Evolutionary conservation across 805 yeast species (phyloP).

Genomic region (Suhomyces faveliae): DNA sequence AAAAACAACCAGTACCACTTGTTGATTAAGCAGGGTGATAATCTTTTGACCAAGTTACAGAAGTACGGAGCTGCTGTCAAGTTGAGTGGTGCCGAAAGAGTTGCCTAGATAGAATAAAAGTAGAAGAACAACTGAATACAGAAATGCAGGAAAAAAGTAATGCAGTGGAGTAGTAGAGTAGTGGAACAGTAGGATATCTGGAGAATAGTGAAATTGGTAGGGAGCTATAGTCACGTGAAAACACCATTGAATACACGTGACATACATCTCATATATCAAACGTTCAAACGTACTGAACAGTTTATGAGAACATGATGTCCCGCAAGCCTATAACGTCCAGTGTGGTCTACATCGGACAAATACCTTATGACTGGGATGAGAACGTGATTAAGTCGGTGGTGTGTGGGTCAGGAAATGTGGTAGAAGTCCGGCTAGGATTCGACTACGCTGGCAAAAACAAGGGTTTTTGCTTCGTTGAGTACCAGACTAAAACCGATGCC

Average conservation of each 20-base stretch:
- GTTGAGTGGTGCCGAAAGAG: conserved; percentile 85
- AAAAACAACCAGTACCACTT: conserved; percentile 91
- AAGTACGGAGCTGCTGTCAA: conserved; percentile 97
- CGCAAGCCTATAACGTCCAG: conserved; percentile 1
- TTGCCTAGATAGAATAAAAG: conserved; percentile 16
- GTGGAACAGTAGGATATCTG: no score
- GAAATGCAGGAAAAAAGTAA: no score
- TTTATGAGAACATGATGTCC: neutral
- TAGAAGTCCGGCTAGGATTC: conserved; percentile 63
- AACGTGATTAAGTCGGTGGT: conserved; percentile 59
- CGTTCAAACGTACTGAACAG: neutral
- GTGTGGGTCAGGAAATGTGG: conserved; percentile 70
- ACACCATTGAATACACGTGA: neutral
- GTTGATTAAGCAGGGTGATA: conserved; percentile 89
- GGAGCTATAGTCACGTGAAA: neutral
- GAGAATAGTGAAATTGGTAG: no score
- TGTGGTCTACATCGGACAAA: conserved; percentile 52
- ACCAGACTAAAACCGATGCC: conserved; percentile 51
- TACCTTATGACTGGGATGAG: conserved; percentile 73
- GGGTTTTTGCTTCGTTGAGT: conserved; percentile 69
- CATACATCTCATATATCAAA: neutral
- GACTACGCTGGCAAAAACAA: conserved; percentile 59
- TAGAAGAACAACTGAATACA: neutral
- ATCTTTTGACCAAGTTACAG: conserved; percentile 87
- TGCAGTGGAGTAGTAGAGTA: no score